These are phyloP conservation scores for Bipolaris victoriae DNA, from an alignment of 2,329 filamentous ascomycete genomes.

Conservation along the genomic window DNA sequence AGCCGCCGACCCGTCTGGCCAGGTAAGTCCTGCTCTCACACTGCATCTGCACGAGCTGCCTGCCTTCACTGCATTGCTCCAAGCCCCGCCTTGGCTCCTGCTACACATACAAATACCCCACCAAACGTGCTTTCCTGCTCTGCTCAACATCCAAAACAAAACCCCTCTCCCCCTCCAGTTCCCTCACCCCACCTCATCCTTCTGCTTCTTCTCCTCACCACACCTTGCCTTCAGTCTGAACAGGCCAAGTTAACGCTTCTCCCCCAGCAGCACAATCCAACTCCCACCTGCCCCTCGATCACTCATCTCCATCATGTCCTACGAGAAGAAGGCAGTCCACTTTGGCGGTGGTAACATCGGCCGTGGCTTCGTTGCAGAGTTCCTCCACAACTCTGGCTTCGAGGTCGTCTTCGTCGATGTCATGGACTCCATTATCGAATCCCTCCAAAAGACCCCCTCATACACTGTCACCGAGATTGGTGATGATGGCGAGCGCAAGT, in stretches of 20 bases:
- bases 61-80: slow-evolving; percentile 13
- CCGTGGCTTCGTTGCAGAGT: slow-evolving; percentile 59
- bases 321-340: slow-evolving; percentile 59
- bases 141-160: slow-evolving; percentile 14
- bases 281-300: slow-evolving; percentile 9
- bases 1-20: slow-evolving; percentile 26
- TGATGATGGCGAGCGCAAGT: slow-evolving; percentile 77
- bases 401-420: slow-evolving; percentile 98
- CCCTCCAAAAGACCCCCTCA: slow-evolving; percentile 73
- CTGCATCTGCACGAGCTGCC: slow-evolving; percentile 11
- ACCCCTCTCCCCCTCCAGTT: slow-evolving; percentile 1
- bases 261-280: slow-evolving; percentile 9
- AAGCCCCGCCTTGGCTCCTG: slow-evolving; percentile 23
- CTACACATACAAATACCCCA: slow-evolving; percentile 41
- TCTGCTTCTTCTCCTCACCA: slow-evolving; percentile 4
- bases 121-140: slow-evolving; percentile 22
- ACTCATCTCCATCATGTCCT: slow-evolving; percentile 37
- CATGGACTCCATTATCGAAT: slow-evolving; percentile 79
- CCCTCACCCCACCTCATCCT: not conserved
- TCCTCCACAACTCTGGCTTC: slow-evolving; percentile 92
- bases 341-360: slow-evolving; percentile 62
- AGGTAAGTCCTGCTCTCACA: slow-evolving; percentile 22
- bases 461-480: slow-evolving; percentile 96
- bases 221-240: slow-evolving; percentile 5
- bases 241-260: slow-evolving; percentile 25